These are phyloP conservation scores for Wallacemonas sp. DNA, from an alignment of 208 protist species.

Conservation along the genomic window DNA sequence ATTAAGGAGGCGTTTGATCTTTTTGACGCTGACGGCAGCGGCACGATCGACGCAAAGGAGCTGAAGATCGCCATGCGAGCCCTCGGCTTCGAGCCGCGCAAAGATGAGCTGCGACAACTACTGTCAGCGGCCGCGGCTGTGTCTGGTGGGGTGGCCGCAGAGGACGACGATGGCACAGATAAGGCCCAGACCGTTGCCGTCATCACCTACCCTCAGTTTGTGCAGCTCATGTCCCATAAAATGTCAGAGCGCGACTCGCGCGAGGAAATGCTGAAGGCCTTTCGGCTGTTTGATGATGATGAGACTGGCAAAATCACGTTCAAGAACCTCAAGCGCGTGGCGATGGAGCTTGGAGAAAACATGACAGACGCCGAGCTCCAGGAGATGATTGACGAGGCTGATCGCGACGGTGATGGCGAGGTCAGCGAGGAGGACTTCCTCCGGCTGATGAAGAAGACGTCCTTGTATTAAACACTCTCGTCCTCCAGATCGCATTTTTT, in stretches of 20 bases:
- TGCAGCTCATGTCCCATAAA: conserved; percentile 88
- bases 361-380: conserved; percentile 97
- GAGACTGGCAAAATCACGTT: conserved; percentile 95
- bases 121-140: conserved; percentile 21
- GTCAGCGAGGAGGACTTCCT: conserved; percentile 96
- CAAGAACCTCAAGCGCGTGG: conserved; percentile 96
- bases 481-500: conserved; percentile 13
- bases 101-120: conserved; percentile 92
- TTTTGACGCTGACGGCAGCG: conserved; percentile 96
- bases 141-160: conserved; percentile 14
- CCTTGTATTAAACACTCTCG: conserved; percentile 58
- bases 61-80: conserved; percentile 94
- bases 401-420: conserved; percentile 95
- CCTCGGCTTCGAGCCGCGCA: conserved; percentile 94
- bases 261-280: conserved; percentile 96
- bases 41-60: conserved; percentile 92
- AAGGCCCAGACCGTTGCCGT: conserved; percentile 37
- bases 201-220: conserved; percentile 86
- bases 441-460: conserved; percentile 95
- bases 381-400: conserved; percentile 98
- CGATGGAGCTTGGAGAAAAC: conserved; percentile 95
- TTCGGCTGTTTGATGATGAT: conserved; percentile 95
- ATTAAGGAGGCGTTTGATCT: conserved; percentile 97
- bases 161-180: conserved; percentile 27
- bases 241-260: conserved; percentile 89